These are phyloP conservation scores for Scytalidium sp. DNA, from an alignment of 2,329 filamentous ascomycete genomes.

Conservation along the genomic window DNA sequence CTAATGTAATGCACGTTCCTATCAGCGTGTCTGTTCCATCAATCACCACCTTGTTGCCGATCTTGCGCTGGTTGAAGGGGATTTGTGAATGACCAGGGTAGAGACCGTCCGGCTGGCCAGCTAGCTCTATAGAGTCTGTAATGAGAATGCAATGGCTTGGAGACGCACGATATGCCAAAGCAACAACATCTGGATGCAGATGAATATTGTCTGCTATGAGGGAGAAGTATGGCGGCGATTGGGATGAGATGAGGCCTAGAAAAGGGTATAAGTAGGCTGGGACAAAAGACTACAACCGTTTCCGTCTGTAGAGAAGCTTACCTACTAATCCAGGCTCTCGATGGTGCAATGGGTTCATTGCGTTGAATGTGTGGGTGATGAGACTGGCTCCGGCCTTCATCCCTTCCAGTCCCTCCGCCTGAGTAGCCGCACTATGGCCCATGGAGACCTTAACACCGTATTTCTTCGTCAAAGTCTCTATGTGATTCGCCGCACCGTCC, in stretches of 20 bases:
- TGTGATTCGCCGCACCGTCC: slow-evolving; percentile 35
- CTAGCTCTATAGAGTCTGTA: slow-evolving; percentile 53
- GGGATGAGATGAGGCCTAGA: slow-evolving; percentile 28
- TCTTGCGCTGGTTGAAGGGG: slow-evolving; percentile 44
- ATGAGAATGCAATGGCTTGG: slow-evolving; percentile 47
- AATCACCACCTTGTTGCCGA: slow-evolving; percentile 45
- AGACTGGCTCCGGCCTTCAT: slow-evolving; percentile 45
- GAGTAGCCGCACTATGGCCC: slow-evolving; percentile 45
- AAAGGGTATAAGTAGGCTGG: neutral
- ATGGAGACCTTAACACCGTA: slow-evolving; percentile 24
- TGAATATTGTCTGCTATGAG: slow-evolving; percentile 53
- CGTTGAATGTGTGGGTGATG: slow-evolving; percentile 53
- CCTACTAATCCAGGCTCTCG: slow-evolving; percentile 49
- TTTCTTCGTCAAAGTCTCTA: slow-evolving; percentile 35
- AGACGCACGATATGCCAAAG: slow-evolving; percentile 43
- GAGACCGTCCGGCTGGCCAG: slow-evolving; percentile 46
- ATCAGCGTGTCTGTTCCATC: slow-evolving; percentile 51
- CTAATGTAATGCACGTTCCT: slow-evolving; percentile 47
- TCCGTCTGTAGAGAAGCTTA: neutral
- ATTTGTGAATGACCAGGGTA: slow-evolving; percentile 52
- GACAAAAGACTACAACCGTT: neutral
- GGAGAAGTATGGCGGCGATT: slow-evolving; percentile 40
- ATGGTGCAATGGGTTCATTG: slow-evolving; percentile 48
- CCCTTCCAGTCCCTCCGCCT: slow-evolving; percentile 40
- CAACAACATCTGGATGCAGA: slow-evolving; percentile 46